Percentiles rank a stretch among this genome's conserved stretches.
These are phyloP conservation scores for Millerozyma acaciae DNA, from an alignment of 805 yeast species.

Conservation along the genomic window DNA sequence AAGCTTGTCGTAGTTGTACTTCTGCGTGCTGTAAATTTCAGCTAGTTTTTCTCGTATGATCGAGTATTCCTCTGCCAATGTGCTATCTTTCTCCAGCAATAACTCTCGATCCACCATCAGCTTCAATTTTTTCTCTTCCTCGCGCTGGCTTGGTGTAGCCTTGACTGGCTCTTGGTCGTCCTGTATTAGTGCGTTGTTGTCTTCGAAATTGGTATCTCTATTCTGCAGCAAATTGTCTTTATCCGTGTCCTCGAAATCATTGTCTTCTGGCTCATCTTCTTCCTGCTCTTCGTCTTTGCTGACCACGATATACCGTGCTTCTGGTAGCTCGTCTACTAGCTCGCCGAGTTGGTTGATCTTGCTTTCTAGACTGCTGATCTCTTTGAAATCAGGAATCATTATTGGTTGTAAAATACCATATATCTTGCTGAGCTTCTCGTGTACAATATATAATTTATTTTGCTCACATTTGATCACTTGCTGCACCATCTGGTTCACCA, in stretches of 20 bases:
- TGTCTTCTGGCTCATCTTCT: constrained; percentile 3
- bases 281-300: constrained; percentile 7
- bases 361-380: constrained; percentile 10
- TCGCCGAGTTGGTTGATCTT: constrained; percentile 18
- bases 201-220: constrained; percentile 3
- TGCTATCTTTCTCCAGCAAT: constrained; percentile 1
- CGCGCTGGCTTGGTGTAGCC: too few relatives aligned
- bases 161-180: constrained; percentile 17
- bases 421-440: constrained; percentile 21
- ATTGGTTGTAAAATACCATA: constrained; percentile 23
- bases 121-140: too few relatives aligned
- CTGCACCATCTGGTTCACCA: constrained; percentile 33
- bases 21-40: constrained; percentile 14
- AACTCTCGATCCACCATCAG: neutral
- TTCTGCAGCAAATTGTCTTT: constrained; percentile 8
- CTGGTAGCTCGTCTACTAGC: constrained; percentile 31
- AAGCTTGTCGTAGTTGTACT: constrained; percentile 28
- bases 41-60: constrained; percentile 14
- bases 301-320: constrained; percentile 24
- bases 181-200: constrained; percentile 12
- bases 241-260: constrained; percentile 5
- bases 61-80: constrained; percentile 17
- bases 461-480: constrained; percentile 33
- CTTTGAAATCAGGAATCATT: constrained; percentile 20
- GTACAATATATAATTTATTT: constrained; percentile 23